Evolutionary conservation across 441 rosid species (phyloP).

Genomic region (Aleurites moluccanus): DNA sequence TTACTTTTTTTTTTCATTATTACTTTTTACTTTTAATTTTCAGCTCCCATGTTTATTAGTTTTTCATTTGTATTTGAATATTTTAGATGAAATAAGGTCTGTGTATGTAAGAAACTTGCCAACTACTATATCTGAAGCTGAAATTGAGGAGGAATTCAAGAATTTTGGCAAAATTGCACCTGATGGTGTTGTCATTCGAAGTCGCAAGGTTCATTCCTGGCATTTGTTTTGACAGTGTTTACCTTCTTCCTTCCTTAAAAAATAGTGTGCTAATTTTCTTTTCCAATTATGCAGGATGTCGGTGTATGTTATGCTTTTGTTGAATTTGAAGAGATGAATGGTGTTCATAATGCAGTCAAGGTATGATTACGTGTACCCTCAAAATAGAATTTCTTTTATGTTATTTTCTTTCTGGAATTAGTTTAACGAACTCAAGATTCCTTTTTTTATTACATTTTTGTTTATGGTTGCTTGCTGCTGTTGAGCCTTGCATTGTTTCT

Average conservation of each 20-base stretch:
- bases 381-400: neutral
- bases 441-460: too few species aligned
- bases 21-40: neutral
- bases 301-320: constrained; percentile 80
- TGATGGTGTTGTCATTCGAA: constrained; percentile 65
- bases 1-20: neutral
- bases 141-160: constrained; percentile 69
- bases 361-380: constrained; percentile 28
- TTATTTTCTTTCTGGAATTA: neutral
- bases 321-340: constrained; percentile 61
- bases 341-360: constrained; percentile 59
- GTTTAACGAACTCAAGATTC: neutral
- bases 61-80: constrained; percentile 4
- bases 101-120: constrained; percentile 67
- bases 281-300: constrained; percentile 49
- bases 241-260: neutral
- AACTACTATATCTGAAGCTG: constrained; percentile 51
- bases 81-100: constrained; percentile 63
- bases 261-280: constrained; percentile 15
- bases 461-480: neutral
- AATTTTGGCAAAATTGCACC: constrained; percentile 57
- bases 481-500: neutral
- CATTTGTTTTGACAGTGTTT: constrained; percentile 9
- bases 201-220: constrained; percentile 57
- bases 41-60: constrained; percentile 8